Base-by-base conservation (phyloP, 2,329 filamentous ascomycete species). In the Cephalotrichum gorgonifer region DNA sequence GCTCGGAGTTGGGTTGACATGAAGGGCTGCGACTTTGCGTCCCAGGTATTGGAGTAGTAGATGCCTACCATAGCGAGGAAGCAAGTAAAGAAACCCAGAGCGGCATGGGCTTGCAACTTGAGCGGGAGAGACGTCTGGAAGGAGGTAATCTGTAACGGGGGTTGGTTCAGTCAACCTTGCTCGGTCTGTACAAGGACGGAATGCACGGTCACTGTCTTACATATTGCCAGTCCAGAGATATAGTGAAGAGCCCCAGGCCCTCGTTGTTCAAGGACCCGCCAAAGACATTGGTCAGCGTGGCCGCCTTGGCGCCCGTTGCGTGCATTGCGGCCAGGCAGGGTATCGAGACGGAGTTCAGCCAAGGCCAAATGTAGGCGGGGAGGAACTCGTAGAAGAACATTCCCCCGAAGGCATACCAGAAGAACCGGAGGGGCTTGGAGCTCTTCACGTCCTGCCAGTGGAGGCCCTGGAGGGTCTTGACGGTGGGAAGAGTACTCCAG, bases 211-310 rank as follows among this genome's bases (percentile, higher is more conserved):
- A n/a, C 5, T 3, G 1, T 60, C 74, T 69, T 65, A 71, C 68
- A 43, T 73, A 73, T 67, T 72, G 74, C 74, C 74, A 78, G 52
- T 78, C 75, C n/a, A 78, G 68, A 0, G 70, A 73, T 0, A 78
- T 33, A 22, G 50, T 67, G 25, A 78, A 71, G 0, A 76, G 57
- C 0, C 74, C 74, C 2, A 78, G 54, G 1, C 74, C 74, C 53
- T 78, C 72, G 43, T 78, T 78, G 51, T 71, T 74, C 6, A 65
- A 59, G 2, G 73, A 63, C 0, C 75, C 75, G 7, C 75, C 75
- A 48, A 78, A 78, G 0, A 77, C 43, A 22, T 66, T 72, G 0
- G 70, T 75, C 9, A 78, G 62, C 0, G 65, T 53, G 0, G 57
- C 56, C 2, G 68, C 73, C 39, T 62, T 76, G 8, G 55, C 54